A percentile compares a stretch with the other conserved stretches of the same genome.
phyloP scores from a whole-genome alignment of 345 rosid genomes.

The Populus ilicifolia region DNA sequence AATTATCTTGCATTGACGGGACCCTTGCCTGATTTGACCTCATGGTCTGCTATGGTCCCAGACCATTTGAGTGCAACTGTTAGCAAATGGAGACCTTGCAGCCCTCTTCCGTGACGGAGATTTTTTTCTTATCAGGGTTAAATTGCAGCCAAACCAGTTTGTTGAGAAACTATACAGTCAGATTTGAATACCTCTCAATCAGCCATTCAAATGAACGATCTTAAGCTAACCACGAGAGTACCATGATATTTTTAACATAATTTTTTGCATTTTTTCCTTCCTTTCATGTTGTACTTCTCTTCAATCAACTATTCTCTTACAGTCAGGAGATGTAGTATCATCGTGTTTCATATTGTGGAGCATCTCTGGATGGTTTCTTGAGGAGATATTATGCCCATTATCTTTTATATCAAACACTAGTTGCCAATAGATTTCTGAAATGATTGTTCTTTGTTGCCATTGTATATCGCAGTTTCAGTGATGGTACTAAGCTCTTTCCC shows the following conservation, averaged over 20 bases:
- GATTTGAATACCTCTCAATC: not conserved
- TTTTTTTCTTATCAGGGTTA: not conserved
- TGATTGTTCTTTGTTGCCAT: no score
- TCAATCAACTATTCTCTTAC: not conserved
- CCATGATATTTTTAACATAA: not conserved
- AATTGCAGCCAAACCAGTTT: not conserved
- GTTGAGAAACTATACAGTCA: not conserved
- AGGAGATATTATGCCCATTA: not conserved
- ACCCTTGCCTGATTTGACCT: conserved; percentile 52
- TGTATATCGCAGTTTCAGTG: no score
- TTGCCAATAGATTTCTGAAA: no score
- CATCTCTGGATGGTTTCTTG: not conserved
- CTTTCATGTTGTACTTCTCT: not conserved
- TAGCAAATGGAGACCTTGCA: conserved; percentile 60
- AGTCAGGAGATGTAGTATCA: not conserved
- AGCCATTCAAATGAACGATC: no score
- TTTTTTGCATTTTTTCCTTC: not conserved
- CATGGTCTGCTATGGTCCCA: conserved; percentile 64
- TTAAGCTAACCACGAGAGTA: no score
- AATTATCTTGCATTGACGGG: conserved; percentile 75
- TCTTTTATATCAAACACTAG: not conserved
- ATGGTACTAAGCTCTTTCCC: no score
- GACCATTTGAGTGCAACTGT: conserved; percentile 44
- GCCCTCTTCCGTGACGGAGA: conserved; percentile 14
- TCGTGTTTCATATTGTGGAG: not conserved